These are phyloP conservation scores for Pulveroboletus sp. DNA, from an alignment of 768 basidiomycete species.

Conservation along the genomic window DNA sequence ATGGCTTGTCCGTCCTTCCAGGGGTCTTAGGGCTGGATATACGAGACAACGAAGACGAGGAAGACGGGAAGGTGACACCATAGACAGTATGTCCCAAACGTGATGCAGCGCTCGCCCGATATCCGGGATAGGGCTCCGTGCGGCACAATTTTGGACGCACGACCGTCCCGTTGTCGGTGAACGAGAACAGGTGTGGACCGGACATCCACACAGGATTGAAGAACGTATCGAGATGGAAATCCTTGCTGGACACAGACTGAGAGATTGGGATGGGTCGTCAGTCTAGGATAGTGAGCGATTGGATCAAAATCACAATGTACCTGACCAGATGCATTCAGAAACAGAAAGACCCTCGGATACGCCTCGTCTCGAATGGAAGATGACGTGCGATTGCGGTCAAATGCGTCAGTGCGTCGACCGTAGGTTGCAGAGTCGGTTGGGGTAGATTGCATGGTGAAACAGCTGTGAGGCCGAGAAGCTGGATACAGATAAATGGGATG, in stretches of 20 bases:
- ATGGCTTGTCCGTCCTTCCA: slow-evolving; percentile 14
- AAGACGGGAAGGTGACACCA: no score
- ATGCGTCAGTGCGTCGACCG: background rate
- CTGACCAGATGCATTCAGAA: background rate
- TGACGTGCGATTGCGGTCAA: background rate
- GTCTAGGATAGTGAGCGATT: background rate
- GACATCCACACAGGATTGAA: slow-evolving; percentile 37
- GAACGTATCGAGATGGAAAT: slow-evolving; percentile 53
- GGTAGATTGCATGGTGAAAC: background rate
- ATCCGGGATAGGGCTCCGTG: background rate
- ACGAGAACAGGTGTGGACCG: slow-evolving; percentile 22
- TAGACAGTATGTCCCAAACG: background rate
- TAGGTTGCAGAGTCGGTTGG: background rate
- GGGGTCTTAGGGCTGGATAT: background rate
- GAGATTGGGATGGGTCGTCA: background rate
- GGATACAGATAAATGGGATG: background rate
- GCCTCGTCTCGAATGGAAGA: background rate
- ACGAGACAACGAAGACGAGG: background rate
- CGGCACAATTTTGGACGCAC: background rate
- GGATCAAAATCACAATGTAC: background rate
- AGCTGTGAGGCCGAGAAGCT: background rate
- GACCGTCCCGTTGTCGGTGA: slow-evolving; percentile 19
- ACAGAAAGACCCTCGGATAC: background rate
- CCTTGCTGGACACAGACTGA: slow-evolving; percentile 4
- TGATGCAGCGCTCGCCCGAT: background rate